phyloP scores from a whole-genome alignment of 2,329 filamentous ascomycete genomes.

The Chaetothyriales sp. region DNA sequence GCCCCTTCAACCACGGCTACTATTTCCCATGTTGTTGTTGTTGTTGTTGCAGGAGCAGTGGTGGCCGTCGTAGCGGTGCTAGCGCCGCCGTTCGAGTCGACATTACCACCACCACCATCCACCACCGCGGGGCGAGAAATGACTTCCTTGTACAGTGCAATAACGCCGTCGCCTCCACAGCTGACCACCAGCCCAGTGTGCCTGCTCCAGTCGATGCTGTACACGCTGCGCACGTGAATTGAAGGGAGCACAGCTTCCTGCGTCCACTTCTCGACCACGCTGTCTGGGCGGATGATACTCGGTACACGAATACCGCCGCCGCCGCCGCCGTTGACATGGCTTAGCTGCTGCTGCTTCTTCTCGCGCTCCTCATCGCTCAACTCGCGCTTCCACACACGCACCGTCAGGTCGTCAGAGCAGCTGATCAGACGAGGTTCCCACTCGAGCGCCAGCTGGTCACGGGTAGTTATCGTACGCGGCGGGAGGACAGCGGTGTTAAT shows the following conservation, averaged over 20 bases:
- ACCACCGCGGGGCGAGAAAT: slow-evolving; percentile 6
- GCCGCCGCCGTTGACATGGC: background rate
- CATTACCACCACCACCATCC: slow-evolving; percentile 17
- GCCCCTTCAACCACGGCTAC: slow-evolving; percentile 54
- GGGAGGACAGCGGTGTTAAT: slow-evolving; percentile 8
- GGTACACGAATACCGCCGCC: slow-evolving; percentile 39
- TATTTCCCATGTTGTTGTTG: slow-evolving; percentile 51
- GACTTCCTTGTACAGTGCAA: slow-evolving; percentile 62
- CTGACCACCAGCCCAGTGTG: slow-evolving; percentile 67
- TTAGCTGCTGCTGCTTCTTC: slow-evolving; percentile 14
- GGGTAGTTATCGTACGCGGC: slow-evolving; percentile 1
- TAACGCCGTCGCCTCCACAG: slow-evolving; percentile 69
- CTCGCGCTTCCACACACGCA: slow-evolving; percentile 62
- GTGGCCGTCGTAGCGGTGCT: slow-evolving; percentile 15
- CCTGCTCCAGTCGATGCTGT: slow-evolving; percentile 71
- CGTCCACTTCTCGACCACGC: slow-evolving; percentile 67
- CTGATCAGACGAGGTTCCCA: slow-evolving; percentile 48
- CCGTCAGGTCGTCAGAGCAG: slow-evolving; percentile 69
- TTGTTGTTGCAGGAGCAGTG: too few relatives aligned
- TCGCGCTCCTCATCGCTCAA: slow-evolving; percentile 37
- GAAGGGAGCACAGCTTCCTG: slow-evolving; percentile 61
- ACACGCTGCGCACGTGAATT: slow-evolving; percentile 65
- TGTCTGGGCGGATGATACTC: slow-evolving; percentile 67
- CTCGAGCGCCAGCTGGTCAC: slow-evolving; percentile 20
- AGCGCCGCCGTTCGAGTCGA: slow-evolving; percentile 11